Conservation (phyloP, 2,329 filamentous ascomycete genomes). For the Alternaria arborescens region DNA sequence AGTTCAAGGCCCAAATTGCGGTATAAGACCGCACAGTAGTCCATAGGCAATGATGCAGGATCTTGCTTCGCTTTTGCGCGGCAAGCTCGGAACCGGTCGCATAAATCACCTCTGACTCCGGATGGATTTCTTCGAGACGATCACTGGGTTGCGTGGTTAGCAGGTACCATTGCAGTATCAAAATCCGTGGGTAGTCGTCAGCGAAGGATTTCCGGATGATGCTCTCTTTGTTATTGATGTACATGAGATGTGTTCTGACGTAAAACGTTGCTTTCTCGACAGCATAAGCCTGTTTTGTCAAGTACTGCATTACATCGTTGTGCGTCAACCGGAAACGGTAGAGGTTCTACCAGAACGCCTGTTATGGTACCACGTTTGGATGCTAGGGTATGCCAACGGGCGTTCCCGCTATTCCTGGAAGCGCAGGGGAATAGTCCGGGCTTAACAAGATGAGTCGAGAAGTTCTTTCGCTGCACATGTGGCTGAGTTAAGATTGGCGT, state of each 20-base stretch:
- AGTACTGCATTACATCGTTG: not conserved
- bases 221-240: not conserved
- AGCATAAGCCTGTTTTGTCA: not conserved
- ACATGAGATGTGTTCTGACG: not conserved
- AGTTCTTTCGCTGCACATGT: constrained; percentile 20
- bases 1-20: not conserved
- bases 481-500: constrained; percentile 13
- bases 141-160: not conserved
- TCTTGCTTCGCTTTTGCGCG: not conserved
- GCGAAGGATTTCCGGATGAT: not conserved
- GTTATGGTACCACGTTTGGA: not conserved
- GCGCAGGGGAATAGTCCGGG: constrained; percentile 22
- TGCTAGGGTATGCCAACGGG: constrained; percentile 18
- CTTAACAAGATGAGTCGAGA: constrained; percentile 10
- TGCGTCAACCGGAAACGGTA: not conserved
- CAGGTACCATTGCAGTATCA: not conserved
- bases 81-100: not conserved
- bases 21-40: not conserved
- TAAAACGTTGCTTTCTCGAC: not conserved
- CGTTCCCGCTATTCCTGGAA: constrained; percentile 22
- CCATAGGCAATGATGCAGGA: not conserved
- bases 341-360: constrained; percentile 2
- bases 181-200: not conserved
- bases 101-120: not conserved
- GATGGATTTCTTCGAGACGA: not conserved